Percentiles rank a stretch among this genome's conserved stretches.
These are phyloP conservation scores for Lonicera japonica DNA, from an alignment of 129 eudicot species.

Conservation along the genomic window DNA sequence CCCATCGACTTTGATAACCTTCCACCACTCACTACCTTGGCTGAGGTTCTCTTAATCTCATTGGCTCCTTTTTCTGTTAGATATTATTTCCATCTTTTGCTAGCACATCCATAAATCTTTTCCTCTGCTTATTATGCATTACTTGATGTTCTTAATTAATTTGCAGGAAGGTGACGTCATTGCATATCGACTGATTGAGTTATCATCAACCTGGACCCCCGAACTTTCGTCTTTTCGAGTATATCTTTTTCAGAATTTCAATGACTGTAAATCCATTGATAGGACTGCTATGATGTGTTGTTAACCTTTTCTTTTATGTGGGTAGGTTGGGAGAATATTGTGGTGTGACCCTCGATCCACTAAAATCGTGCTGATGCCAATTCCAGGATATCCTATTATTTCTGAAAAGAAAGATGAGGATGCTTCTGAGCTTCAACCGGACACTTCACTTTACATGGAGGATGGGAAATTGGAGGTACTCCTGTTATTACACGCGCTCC, in stretches of 20 bases:
- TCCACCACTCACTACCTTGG: conserved; percentile 47
- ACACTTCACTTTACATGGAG: conserved; percentile 57
- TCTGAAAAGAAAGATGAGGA: conserved; percentile 43
- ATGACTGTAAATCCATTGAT: conserved; percentile 4
- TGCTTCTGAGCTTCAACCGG: conserved; percentile 24
- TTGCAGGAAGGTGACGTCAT: conserved; percentile 80
- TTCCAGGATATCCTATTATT: too few relatives aligned
- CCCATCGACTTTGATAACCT: conserved; percentile 64
- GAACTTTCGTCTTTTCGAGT: conserved; percentile 81
- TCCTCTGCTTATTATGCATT: background rate
- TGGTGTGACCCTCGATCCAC: conserved; percentile 29
- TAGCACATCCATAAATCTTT: background rate
- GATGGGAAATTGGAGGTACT: conserved; percentile 92
- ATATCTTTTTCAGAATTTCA: conserved; percentile 9
- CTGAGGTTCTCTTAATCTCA: conserved; percentile 45
- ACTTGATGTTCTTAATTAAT: background rate
- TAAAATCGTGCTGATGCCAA: conserved; percentile 44
- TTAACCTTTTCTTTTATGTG: background rate
- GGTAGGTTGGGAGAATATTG: conserved; percentile 68
- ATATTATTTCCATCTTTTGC: too few relatives aligned
- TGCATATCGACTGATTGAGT: conserved; percentile 82
- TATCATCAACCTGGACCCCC: conserved; percentile 90
- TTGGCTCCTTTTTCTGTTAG: background rate
- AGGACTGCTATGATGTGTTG: background rate
- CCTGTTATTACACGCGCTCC: too few relatives aligned